Evolutionary conservation across 805 yeast species (phyloP).

Genomic region (Kazachstania africana): DNA sequence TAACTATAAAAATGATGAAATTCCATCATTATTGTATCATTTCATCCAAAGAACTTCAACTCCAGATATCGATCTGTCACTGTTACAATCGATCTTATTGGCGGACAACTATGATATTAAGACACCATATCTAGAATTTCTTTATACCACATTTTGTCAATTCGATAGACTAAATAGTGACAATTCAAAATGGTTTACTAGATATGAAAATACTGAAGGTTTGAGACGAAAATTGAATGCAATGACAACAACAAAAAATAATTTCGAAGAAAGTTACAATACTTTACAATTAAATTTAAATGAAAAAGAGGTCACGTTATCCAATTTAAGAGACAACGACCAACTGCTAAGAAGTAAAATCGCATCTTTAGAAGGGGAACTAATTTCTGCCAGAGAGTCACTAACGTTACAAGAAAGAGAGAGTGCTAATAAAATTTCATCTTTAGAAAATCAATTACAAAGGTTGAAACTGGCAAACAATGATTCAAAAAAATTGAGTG

Average conservation of each 20-base stretch:
- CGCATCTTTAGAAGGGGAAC: neutral
- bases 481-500: too few species aligned
- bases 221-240: slow-evolving; percentile 1
- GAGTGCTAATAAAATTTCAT: too few species aligned
- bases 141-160: slow-evolving; percentile 67
- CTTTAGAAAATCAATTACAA: too few species aligned
- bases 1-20: slow-evolving; percentile 28
- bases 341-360: neutral
- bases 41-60: slow-evolving; percentile 37
- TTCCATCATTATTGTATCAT: slow-evolving; percentile 53
- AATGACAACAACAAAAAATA: slow-evolving; percentile 1
- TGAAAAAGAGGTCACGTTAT: neutral
- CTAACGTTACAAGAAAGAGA: neutral
- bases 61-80: slow-evolving; percentile 55
- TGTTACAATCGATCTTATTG: slow-evolving; percentile 73
- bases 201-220: slow-evolving; percentile 4
- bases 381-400: neutral
- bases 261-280: neutral
- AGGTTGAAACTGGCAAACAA: too few species aligned
- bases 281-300: neutral
- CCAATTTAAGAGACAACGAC: neutral
- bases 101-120: slow-evolving; percentile 78
- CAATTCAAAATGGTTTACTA: slow-evolving; percentile 22
- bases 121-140: slow-evolving; percentile 81
- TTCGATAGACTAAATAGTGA: slow-evolving; percentile 36